Evolutionary conservation across 1,284 basidiomycete genomes (phyloP).

Genomic region (Lignosus rhinocerotis): DNA sequence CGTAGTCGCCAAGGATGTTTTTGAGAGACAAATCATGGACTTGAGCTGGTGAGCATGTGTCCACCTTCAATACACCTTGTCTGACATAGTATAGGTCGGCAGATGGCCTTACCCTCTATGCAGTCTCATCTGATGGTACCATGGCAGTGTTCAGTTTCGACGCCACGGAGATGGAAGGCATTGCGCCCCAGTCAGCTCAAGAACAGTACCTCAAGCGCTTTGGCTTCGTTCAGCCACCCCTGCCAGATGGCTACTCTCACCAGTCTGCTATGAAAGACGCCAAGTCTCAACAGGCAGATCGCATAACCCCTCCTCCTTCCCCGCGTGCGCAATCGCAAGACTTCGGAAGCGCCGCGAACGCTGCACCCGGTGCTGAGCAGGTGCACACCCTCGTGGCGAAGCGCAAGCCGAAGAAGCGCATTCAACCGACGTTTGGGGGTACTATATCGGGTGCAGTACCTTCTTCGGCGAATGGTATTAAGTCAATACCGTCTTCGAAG

Average conservation of each 20-base stretch:
- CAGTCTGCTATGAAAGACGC: conserved; percentile 27
- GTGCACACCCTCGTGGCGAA: conserved; percentile 76
- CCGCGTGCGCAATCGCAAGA: conserved; percentile 38
- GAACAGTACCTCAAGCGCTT: conserved; percentile 80
- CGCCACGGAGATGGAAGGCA: conserved; percentile 78
- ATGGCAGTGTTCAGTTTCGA: conserved; percentile 88
- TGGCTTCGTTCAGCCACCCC: conserved; percentile 63
- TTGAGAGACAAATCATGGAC: conserved; percentile 94
- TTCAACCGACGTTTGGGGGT: conserved; percentile 52
- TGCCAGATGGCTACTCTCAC: conserved; percentile 71
- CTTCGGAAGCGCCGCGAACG: conserved; percentile 38
- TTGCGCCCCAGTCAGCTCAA: conserved; percentile 75
- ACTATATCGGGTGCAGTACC: conserved; percentile 34
- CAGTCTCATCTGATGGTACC: conserved; percentile 94
- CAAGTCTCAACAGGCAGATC: conserved; percentile 23
- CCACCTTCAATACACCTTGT: not conserved
- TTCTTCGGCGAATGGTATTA: conserved; percentile 34
- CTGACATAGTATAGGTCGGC: conserved; percentile 61
- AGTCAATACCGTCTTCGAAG: conserved; percentile 11
- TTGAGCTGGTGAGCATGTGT: conserved; percentile 74
- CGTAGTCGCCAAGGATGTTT: conserved; percentile 91
- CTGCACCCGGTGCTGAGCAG: conserved; percentile 44
- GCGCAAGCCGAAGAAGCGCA: conserved; percentile 63
- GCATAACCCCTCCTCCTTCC: conserved; percentile 52
- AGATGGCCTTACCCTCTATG: conserved; percentile 91